A percentile compares a stretch with the other conserved stretches of the same genome.
Conservation (phyloP, 2,329 filamentous ascomycete species). For the Davidsoniella australis region DNA sequence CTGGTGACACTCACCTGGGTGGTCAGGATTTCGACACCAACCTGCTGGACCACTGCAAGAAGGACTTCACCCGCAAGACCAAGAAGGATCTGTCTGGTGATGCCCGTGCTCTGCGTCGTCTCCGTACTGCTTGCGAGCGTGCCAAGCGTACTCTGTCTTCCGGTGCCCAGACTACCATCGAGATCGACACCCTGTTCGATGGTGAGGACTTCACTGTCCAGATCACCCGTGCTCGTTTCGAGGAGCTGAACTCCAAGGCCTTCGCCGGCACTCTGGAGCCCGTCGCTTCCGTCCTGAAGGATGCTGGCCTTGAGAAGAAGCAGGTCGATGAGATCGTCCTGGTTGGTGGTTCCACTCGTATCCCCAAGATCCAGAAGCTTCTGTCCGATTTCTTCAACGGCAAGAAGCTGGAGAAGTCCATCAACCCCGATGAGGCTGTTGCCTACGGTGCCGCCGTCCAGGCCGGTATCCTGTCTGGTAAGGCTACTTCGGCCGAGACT, state of each 20-base stretch:
- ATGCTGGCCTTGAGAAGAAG: constrained; percentile 72
- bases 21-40: constrained; percentile 94
- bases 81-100: constrained; percentile 67
- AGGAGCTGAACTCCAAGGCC: constrained; percentile 92
- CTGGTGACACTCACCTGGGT: constrained; percentile 93
- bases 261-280: constrained; percentile 89
- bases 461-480: constrained; percentile 95
- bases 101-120: constrained; percentile 81
- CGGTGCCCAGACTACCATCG: constrained; percentile 90
- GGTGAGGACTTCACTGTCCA: constrained; percentile 94
- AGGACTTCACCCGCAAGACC: constrained; percentile 75
- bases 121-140: constrained; percentile 96
- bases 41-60: constrained; percentile 91
- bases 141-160: constrained; percentile 98
- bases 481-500: constrained; percentile 90
- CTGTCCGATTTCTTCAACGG: constrained; percentile 97
- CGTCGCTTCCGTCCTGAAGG: constrained; percentile 92
- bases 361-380: constrained; percentile 96
- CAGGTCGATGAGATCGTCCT: constrained; percentile 97
- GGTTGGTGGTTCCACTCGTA: constrained; percentile 97
- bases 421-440: constrained; percentile 98
- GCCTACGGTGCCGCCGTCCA: constrained; percentile 98
- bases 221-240: constrained; percentile 97
- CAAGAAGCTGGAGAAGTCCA: constrained; percentile 99
- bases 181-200: constrained; percentile 97